phyloP scores from a whole-genome alignment of 768 basidiomycete species.

The Rhizopogon vinicolor region DNA sequence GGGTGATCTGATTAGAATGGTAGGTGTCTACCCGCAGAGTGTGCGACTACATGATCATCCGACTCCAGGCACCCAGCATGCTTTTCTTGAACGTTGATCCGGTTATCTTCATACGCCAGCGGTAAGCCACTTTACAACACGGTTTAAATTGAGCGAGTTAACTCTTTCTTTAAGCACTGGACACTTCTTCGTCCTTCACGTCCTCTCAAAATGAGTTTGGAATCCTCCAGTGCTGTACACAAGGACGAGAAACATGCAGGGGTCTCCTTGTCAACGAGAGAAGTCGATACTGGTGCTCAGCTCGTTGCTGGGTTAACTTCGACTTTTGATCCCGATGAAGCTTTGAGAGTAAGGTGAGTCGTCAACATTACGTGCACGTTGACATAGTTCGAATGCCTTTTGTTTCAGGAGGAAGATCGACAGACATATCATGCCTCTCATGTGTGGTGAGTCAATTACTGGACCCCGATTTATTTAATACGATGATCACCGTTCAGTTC shows the following conservation, averaged over 20 bases:
- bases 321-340: slow-evolving; percentile 44
- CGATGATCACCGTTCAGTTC: slow-evolving; percentile 24
- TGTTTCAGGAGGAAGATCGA: slow-evolving; percentile 49
- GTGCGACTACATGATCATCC: no score
- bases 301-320: slow-evolving; percentile 38
- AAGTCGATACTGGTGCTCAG: slow-evolving; percentile 56
- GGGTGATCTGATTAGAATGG: no score
- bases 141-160: not conserved
- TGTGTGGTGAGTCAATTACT: slow-evolving; percentile 46
- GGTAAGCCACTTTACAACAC: not conserved
- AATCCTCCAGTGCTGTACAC: not conserved
- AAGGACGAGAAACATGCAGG: slow-evolving; percentile 28
- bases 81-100: not conserved
- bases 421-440: slow-evolving; percentile 54
- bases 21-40: no score
- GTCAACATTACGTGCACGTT: not conserved
- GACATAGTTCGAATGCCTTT: not conserved
- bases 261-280: slow-evolving; percentile 36
- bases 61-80: not conserved
- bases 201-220: slow-evolving; percentile 4
- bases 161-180: not conserved
- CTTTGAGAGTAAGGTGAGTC: slow-evolving; percentile 40
- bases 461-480: not conserved
- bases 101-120: not conserved
- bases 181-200: not conserved